These are phyloP conservation scores for Baeospora myosura DNA, from an alignment of 1,284 basidiomycete genomes.

Conservation along the genomic window DNA sequence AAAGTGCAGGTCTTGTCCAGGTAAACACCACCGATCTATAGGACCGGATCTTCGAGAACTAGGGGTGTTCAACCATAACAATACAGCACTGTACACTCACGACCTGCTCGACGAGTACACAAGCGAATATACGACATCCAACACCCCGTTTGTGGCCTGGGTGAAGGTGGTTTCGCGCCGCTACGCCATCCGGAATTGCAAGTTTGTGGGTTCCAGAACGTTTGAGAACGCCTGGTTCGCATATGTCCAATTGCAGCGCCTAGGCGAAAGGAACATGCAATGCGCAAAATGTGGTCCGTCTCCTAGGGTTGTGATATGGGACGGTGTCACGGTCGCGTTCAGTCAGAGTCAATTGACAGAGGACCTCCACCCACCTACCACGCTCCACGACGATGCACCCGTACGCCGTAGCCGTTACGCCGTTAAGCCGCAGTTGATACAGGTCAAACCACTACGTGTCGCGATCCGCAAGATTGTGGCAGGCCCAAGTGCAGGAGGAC, in stretches of 20 bases:
- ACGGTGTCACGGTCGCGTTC: constrained; percentile 1
- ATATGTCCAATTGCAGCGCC: constrained; percentile 15
- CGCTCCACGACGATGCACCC: constrained; percentile 1
- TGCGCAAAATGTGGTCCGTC: constrained; percentile 1
- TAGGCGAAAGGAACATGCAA: not conserved
- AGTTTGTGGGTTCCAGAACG: constrained; percentile 16
- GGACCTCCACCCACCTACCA: constrained; percentile 2
- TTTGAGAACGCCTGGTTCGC: constrained; percentile 22
- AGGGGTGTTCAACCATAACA: constrained; percentile 24
- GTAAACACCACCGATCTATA: constrained; percentile 9
- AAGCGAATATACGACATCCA: constrained; percentile 18
- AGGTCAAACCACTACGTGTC: too few species aligned
- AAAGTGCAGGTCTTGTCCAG: constrained; percentile 1
- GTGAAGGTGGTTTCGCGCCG: constrained; percentile 11
- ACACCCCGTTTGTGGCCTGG: constrained; percentile 23
- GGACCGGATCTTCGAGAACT: constrained; percentile 18
- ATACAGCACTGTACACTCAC: constrained; percentile 19
- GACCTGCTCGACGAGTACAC: constrained; percentile 24
- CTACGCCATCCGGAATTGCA: constrained; percentile 5
- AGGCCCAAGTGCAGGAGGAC: too few species aligned
- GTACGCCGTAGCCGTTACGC: not conserved
- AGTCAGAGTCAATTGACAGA: not conserved
- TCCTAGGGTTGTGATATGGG: constrained; percentile 1
- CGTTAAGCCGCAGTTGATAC: too few species aligned
- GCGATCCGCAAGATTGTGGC: too few species aligned